These are phyloP conservation scores for Sparassis latifolia DNA, from an alignment of 1,284 basidiomycete genomes.

Conservation along the genomic window DNA sequence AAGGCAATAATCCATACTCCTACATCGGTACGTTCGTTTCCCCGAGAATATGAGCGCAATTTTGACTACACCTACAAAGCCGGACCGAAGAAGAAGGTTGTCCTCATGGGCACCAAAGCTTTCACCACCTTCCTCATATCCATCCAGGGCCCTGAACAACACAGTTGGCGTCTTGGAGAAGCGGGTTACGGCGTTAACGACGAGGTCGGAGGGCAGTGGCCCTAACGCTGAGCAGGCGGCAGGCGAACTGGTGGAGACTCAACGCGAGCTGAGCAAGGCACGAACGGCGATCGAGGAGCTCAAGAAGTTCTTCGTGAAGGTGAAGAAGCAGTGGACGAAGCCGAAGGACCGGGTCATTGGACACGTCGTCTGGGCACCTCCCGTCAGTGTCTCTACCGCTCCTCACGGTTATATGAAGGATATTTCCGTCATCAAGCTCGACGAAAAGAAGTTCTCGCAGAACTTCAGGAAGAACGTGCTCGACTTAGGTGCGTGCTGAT, in stretches of 20 bases:
- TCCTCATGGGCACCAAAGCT: slow-evolving; percentile 8
- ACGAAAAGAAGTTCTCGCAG: slow-evolving; percentile 20
- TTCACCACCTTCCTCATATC: slow-evolving; percentile 4
- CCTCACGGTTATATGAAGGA: slow-evolving; percentile 23
- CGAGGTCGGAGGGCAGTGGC: slow-evolving; percentile 1
- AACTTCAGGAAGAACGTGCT: slow-evolving; percentile 14
- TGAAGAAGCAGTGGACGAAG: slow-evolving; percentile 19
- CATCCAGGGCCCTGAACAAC: slow-evolving; percentile 4
- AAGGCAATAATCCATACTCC: slow-evolving; percentile 7
- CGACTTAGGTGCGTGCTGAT: slow-evolving; percentile 10
- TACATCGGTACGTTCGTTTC: neutral
- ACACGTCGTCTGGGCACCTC: slow-evolving; percentile 19
- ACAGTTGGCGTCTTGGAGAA: neutral
- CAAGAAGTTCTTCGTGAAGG: slow-evolving; percentile 17
- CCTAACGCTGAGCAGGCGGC: neutral
- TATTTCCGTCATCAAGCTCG: slow-evolving; percentile 27
- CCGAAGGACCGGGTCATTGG: slow-evolving; percentile 24
- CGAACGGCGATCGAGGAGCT: slow-evolving; percentile 10
- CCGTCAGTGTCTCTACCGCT: slow-evolving; percentile 17
- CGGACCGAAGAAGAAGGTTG: slow-evolving; percentile 4
- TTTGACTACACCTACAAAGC: neutral
- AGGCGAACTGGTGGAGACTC: neutral
- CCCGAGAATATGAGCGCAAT: no score
- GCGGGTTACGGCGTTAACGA: slow-evolving; percentile 5
- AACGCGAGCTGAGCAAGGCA: slow-evolving; percentile 6